A percentile compares a stretch with the other conserved stretches of the same genome.
These are phyloP conservation scores for Petunia axillaris DNA, from an alignment of 257 asterid genomes.

Conservation along the genomic window DNA sequence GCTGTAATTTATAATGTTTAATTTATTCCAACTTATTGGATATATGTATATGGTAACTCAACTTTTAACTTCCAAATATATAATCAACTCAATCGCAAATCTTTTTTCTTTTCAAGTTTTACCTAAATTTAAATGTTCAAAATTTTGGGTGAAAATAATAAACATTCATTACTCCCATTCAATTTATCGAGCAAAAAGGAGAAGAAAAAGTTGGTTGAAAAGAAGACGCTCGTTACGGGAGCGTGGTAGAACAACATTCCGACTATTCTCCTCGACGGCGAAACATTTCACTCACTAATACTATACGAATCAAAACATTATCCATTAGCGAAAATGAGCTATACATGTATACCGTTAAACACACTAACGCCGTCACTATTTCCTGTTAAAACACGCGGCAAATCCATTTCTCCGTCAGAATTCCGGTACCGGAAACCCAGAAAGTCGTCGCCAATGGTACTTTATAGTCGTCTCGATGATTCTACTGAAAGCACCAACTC, in stretches of 20 bases:
- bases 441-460: slow-evolving; percentile 33
- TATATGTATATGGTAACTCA: too few species aligned
- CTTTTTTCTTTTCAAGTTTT: too few species aligned
- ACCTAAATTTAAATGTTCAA: too few species aligned
- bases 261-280: neutral
- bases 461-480: slow-evolving; percentile 42
- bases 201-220: neutral
- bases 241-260: slow-evolving; percentile 10
- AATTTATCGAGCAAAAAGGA: neutral
- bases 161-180: too few species aligned
- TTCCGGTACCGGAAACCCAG: slow-evolving; percentile 6
- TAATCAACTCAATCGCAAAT: too few species aligned
- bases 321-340: slow-evolving; percentile 24
- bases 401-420: slow-evolving; percentile 32
- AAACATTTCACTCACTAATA: neutral
- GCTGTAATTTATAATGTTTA: too few species aligned
- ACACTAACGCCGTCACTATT: slow-evolving; percentile 30
- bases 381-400: slow-evolving; percentile 35
- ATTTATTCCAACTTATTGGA: too few species aligned
- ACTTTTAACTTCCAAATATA: too few species aligned
- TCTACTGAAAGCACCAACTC: slow-evolving; percentile 36
- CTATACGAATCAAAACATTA: neutral
- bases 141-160: too few species aligned
- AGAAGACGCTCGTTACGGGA: neutral
- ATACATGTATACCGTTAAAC: neutral